These are phyloP conservation scores for Boletus reticuloceps DNA, from an alignment of 768 basidiomycete species.

Conservation along the genomic window DNA sequence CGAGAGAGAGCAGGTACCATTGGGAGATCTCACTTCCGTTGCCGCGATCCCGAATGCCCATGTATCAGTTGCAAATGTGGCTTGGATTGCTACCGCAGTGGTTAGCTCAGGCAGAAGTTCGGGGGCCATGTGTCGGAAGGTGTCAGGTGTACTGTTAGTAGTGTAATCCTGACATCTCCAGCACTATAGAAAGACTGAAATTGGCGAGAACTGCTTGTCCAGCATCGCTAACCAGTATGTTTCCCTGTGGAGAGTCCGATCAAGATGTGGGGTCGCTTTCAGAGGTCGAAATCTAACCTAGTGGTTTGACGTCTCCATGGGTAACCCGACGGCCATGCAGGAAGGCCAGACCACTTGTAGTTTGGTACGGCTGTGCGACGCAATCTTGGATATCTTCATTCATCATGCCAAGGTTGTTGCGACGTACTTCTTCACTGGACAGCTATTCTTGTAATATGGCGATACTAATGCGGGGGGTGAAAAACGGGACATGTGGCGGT, in stretches of 20 bases:
- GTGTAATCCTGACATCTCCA: conserved; percentile 35
- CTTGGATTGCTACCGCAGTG: conserved; percentile 14
- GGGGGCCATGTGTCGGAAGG: conserved; percentile 39
- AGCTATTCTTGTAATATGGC: conserved; percentile 24
- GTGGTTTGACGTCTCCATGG: conserved; percentile 36
- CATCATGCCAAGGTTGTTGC: not conserved
- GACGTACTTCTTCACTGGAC: conserved; percentile 16
- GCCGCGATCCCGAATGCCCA: conserved; percentile 39
- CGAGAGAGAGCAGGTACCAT: not conserved
- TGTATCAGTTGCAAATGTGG: conserved; percentile 30
- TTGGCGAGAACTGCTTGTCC: not conserved
- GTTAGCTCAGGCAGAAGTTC: conserved; percentile 28
- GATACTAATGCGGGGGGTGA: conserved; percentile 23
- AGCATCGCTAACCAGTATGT: conserved; percentile 34
- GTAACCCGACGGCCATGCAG: conserved; percentile 24
- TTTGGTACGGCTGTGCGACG: conserved; percentile 17
- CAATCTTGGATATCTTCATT: not conserved
- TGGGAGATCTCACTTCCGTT: conserved; percentile 28
- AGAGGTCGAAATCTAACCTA: conserved; percentile 10
- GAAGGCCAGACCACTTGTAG: conserved; percentile 23
- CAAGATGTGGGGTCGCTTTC: not conserved
- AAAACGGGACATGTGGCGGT: conserved; percentile 12
- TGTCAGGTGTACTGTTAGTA: conserved; percentile 27
- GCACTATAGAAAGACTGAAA: conserved; percentile 37
- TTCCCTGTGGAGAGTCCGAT: conserved; percentile 26